Base-by-base conservation (phyloP, 495 filamentous ascomycete genomes). In the Trichocladium antarcticum region DNA sequence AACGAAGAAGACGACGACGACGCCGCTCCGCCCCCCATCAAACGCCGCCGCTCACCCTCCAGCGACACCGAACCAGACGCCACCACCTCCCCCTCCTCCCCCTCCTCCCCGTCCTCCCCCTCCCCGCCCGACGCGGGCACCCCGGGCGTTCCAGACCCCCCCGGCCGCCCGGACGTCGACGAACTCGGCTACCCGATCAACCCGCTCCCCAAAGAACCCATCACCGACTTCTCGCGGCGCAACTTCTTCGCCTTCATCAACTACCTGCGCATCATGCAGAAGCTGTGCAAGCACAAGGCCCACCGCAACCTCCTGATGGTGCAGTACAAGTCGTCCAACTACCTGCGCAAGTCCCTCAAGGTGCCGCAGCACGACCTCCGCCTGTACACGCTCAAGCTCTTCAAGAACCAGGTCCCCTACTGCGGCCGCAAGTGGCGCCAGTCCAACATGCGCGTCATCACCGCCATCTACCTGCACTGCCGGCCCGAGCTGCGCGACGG, bases 371-470 rank as follows among this genome's bases (percentile, higher is more conserved):
- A 79, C 0, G 73, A 87, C 51, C 75, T 98, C 16, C 83, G 93
- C 7, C 80, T 90, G 22, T 96, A 96, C 69, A 94, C 90, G 7
- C 80, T 98, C 58, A 98, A 98, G 61, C 77, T 98, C 0, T 95
- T 96, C 80, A 98, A 98, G 65, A 87, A 85, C 48, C 93, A 97
- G 60, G 92, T 97, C 1, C 92, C 92, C 12, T 98, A 93, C 69
- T 97, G 92, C 64, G 90, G 92, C 16, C 81, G 92, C 12, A 98
- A 98, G 68, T 98, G 92, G 92, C 81, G 92, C 15, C 92, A 98
- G 71, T 80, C 81, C 46, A 96, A 98, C 63, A 98, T 98, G 92
- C 83, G 89, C 43, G 89, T 97, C 55, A 98, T 98, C 62, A 98
- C 92, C 0, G 89, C 88, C 16, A 85, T 97, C 2, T 98, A 95